These are phyloP conservation scores for Inga laurina DNA, from an alignment of 306 rosid genomes.

Conservation along the genomic window DNA sequence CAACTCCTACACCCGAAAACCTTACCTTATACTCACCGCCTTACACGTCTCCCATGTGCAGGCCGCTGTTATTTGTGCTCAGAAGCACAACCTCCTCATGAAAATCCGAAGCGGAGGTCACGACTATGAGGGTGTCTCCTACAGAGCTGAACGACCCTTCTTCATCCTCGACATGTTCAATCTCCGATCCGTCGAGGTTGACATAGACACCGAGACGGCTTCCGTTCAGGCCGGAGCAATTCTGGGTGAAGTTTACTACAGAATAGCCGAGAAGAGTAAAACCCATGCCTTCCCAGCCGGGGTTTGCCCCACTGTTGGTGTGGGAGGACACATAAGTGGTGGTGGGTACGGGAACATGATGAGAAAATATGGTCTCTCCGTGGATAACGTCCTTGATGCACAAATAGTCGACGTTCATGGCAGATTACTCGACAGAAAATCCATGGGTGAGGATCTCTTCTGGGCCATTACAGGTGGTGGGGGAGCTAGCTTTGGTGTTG, in stretches of 20 bases:
- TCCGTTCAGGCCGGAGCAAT: constrained; percentile 57
- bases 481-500: constrained; percentile 56
- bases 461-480: constrained; percentile 66
- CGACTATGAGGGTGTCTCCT: constrained; percentile 62
- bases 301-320: constrained; percentile 56
- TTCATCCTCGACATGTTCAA: constrained; percentile 63
- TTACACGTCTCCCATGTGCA: constrained; percentile 49
- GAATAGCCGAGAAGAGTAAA: constrained; percentile 44
- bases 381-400: constrained; percentile 55
- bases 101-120: constrained; percentile 65
- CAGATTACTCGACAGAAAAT: constrained; percentile 43
- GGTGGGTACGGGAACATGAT: constrained; percentile 62
- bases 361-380: constrained; percentile 57
- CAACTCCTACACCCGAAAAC: constrained; percentile 51
- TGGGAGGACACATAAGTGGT: constrained; percentile 61
- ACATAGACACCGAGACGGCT: constrained; percentile 34
- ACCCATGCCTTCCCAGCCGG: constrained; percentile 57
- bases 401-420: constrained; percentile 48
- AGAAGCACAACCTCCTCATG: constrained; percentile 44
- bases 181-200: constrained; percentile 44
- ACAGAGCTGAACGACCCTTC: constrained; percentile 46
- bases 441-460: constrained; percentile 63
- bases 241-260: constrained; percentile 57
- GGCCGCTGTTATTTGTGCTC: constrained; percentile 47
- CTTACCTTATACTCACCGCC: constrained; percentile 52